These are phyloP conservation scores for Wickerhamomyces sp. DNA, from an alignment of 1,139 yeast species.

Conservation along the genomic window DNA sequence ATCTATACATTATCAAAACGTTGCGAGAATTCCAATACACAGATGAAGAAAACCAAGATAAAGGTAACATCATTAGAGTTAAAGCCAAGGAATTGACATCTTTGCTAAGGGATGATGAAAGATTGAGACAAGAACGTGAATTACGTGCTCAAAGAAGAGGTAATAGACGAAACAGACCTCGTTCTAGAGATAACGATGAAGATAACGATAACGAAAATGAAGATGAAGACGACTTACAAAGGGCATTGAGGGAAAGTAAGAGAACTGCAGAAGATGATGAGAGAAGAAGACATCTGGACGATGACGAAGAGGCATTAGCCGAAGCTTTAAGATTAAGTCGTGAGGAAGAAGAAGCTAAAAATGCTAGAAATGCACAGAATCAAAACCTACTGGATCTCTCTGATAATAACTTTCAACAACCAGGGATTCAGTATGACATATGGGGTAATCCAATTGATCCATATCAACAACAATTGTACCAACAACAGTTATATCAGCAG, in stretches of 20 bases:
- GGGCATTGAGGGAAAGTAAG: conserved; percentile 79
- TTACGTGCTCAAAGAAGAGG: conserved; percentile 34
- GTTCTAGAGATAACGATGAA: too few species aligned
- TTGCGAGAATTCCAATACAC: conserved; percentile 84
- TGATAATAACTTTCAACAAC: conserved; percentile 37
- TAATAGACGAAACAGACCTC: conserved; percentile 23
- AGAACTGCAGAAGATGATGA: conserved; percentile 87
- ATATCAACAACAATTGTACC: conserved; percentile 24
- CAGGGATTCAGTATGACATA: conserved; percentile 49
- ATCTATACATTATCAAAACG: conserved; percentile 84
- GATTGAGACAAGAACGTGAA: conserved; percentile 69
- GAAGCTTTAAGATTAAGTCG: conserved; percentile 79
- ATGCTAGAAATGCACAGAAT: conserved; percentile 42
- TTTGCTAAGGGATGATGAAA: conserved; percentile 76
- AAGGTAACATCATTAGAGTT: conserved; percentile 84
- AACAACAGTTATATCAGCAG: conserved; percentile 27
- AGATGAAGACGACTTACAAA: conserved; percentile 76
- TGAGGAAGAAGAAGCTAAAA: conserved; percentile 84
- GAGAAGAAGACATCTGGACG: conserved; percentile 40
- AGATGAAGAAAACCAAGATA: conserved; percentile 78
- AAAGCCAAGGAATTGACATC: conserved; percentile 89
- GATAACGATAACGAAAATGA: conserved; percentile 32
- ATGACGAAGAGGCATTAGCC: conserved; percentile 66
- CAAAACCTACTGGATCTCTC: conserved; percentile 52
- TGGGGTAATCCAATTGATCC: conserved; percentile 73